These are phyloP conservation scores for Rosa hybrid DNA, from an alignment of 331 rosid genomes.

Conservation along the genomic window DNA sequence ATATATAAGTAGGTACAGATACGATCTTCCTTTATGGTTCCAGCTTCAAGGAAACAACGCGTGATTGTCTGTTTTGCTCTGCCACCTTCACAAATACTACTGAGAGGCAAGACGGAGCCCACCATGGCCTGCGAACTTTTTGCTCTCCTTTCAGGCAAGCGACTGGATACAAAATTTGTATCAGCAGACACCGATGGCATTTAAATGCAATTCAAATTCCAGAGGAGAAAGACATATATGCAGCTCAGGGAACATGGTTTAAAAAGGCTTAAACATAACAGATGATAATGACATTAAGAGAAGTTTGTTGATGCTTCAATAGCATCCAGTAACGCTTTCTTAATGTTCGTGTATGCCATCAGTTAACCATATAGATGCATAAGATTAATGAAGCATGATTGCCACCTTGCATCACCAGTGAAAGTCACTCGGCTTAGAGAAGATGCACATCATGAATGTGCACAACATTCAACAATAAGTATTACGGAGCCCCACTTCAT, in stretches of 20 bases:
- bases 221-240: constrained; percentile 1
- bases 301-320: neutral
- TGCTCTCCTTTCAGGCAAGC: constrained; percentile 99
- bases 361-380: neutral
- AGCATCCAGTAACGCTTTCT: neutral
- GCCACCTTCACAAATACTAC: constrained; percentile 83
- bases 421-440: neutral
- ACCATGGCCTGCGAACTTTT: constrained; percentile 96
- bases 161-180: constrained; percentile 56
- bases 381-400: neutral
- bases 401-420: neutral
- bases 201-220: constrained; percentile 18
- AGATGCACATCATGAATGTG: neutral
- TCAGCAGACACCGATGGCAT: constrained; percentile 18
- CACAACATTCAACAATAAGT: neutral
- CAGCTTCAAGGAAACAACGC: constrained; percentile 98
- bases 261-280: constrained; percentile 1
- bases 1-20: constrained; percentile 60
- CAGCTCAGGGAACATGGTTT: constrained; percentile 6
- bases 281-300: neutral
- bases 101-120: constrained; percentile 97
- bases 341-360: neutral
- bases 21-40: constrained; percentile 65
- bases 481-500: neutral
- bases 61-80: constrained; percentile 90